Percentiles rank a stretch among this genome's conserved stretches.
phyloP scores from a whole-genome alignment of 805 yeast species.

The Ogataea wickerhamii region DNA sequence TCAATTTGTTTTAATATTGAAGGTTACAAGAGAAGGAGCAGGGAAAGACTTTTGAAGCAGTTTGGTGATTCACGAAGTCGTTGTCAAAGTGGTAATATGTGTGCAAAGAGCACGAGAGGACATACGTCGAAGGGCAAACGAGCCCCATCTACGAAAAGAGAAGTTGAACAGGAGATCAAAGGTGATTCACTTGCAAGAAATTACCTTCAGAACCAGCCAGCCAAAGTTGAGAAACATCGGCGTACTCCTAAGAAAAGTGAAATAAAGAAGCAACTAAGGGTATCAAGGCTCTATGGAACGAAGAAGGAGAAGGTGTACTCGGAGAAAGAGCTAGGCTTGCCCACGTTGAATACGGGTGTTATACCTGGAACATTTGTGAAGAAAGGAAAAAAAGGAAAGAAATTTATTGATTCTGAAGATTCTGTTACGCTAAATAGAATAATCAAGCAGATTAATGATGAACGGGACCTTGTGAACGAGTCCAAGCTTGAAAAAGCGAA shows the following conservation, averaged over 20 bases:
- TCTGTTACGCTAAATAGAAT: slow-evolving; percentile 59
- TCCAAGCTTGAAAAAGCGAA: slow-evolving; percentile 87
- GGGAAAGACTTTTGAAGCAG: too few relatives aligned
- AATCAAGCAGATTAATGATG: slow-evolving; percentile 77
- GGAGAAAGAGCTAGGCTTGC: slow-evolving; percentile 78
- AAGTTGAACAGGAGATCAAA: slow-evolving; percentile 62
- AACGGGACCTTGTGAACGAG: slow-evolving; percentile 72
- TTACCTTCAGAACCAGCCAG: slow-evolving; percentile 55
- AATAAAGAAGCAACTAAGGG: slow-evolving; percentile 64
- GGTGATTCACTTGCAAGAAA: slow-evolving; percentile 69
- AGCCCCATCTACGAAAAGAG: slow-evolving; percentile 50
- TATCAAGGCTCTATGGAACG: slow-evolving; percentile 64
- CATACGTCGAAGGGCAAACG: slow-evolving; percentile 55
- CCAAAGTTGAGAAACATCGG: slow-evolving; percentile 50
- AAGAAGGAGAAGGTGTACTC: slow-evolving; percentile 54
- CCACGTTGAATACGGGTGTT: slow-evolving; percentile 75
- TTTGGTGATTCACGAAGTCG: too few relatives aligned
- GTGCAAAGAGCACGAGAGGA: slow-evolving; percentile 41
- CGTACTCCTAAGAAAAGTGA: slow-evolving; percentile 41
- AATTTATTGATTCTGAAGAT: slow-evolving; percentile 70
- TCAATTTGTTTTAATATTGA: too few relatives aligned
- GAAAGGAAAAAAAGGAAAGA: slow-evolving; percentile 84
- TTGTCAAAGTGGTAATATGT: slow-evolving; percentile 22
- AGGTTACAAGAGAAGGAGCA: too few relatives aligned
- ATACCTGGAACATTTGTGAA: slow-evolving; percentile 77